A percentile compares a stretch with the other conserved stretches of the same genome.
Conservation (phyloP, 1,139 yeast species). For the Kodamaea anthophila region DNA sequence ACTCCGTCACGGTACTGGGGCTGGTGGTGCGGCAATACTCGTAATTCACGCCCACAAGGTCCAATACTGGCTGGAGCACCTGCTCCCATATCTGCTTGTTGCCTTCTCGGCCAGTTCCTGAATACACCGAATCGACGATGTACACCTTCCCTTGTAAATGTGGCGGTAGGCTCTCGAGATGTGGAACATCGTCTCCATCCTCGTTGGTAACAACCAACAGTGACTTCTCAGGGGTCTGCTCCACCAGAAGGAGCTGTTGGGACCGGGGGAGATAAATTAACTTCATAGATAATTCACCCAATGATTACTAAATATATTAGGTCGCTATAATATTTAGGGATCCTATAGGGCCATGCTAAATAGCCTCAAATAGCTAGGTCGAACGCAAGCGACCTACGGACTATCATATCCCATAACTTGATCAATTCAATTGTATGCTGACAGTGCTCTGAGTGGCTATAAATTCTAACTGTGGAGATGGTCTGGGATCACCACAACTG, state of each 20-base stretch:
- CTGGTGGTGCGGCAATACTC: slow-evolving; percentile 35
- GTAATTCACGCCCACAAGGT: slow-evolving; percentile 22
- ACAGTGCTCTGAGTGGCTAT: not conserved
- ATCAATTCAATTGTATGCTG: no score
- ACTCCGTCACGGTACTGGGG: slow-evolving; percentile 24
- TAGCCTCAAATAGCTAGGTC: no score
- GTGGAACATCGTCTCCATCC: slow-evolving; percentile 2
- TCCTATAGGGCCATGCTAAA: no score
- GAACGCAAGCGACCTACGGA: no score
- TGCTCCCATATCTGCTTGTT: slow-evolving; percentile 34
- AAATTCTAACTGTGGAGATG: no score
- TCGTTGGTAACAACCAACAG: slow-evolving; percentile 1
- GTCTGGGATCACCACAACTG: no score
- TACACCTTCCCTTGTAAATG: slow-evolving; percentile 9
- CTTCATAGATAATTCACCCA: slow-evolving; percentile 1
- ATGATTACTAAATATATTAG: no score
- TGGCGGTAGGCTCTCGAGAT: slow-evolving; percentile 5
- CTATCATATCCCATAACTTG: no score
- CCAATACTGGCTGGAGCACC: slow-evolving; percentile 43
- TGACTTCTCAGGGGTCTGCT: slow-evolving; percentile 2
- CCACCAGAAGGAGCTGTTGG: slow-evolving; percentile 5
- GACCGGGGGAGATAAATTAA: slow-evolving; percentile 5
- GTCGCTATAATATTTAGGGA: not conserved
- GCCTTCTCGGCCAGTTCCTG: slow-evolving; percentile 48
- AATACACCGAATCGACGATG: slow-evolving; percentile 47